Conservation (phyloP, 225 moss, liverwort and hornwort species). For the Straminergon stramineum region DNA sequence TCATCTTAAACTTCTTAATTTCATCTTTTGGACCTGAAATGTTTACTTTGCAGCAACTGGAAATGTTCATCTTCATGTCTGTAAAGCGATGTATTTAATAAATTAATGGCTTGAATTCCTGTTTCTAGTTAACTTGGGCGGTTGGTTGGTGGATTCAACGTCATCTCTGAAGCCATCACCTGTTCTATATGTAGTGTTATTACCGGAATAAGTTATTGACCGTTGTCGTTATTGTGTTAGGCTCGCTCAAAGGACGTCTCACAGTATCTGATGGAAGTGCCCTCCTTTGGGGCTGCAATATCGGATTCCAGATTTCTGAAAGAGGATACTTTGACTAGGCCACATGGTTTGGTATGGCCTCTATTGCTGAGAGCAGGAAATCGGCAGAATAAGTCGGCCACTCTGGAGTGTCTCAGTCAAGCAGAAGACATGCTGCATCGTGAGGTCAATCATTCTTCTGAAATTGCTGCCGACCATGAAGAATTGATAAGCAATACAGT, state of each 20-base stretch:
- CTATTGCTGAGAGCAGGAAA: constrained; percentile 44
- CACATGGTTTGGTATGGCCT: constrained; percentile 74
- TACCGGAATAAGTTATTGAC: background rate
- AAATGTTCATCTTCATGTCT: background rate
- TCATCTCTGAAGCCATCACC: background rate
- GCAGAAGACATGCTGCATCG: constrained; percentile 32
- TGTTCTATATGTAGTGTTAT: background rate
- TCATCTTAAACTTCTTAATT: background rate
- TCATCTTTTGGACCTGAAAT: background rate
- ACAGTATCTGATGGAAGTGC: constrained; percentile 53
- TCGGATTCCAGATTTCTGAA: constrained; percentile 25
- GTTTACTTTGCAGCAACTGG: background rate
- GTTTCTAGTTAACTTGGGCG: background rate
- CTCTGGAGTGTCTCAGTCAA: constrained; percentile 15
- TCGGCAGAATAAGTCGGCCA: constrained; percentile 12
- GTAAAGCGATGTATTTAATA: background rate
- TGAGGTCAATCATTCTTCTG: constrained; percentile 36
- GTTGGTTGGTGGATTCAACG: background rate
- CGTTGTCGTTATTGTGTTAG: constrained; percentile 5
- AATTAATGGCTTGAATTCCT: background rate
- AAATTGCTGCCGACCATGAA: constrained; percentile 22
- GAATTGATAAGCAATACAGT: constrained; percentile 23
- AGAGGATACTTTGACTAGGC: constrained; percentile 41
- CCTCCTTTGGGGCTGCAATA: constrained; percentile 38
- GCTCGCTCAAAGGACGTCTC: constrained; percentile 53